Evolutionary conservation across 2,329 filamentous ascomycete species (phyloP), one percentile per base, ranked within the genome.

Genomic region (Beauveria scarabaeidicola): DNA sequence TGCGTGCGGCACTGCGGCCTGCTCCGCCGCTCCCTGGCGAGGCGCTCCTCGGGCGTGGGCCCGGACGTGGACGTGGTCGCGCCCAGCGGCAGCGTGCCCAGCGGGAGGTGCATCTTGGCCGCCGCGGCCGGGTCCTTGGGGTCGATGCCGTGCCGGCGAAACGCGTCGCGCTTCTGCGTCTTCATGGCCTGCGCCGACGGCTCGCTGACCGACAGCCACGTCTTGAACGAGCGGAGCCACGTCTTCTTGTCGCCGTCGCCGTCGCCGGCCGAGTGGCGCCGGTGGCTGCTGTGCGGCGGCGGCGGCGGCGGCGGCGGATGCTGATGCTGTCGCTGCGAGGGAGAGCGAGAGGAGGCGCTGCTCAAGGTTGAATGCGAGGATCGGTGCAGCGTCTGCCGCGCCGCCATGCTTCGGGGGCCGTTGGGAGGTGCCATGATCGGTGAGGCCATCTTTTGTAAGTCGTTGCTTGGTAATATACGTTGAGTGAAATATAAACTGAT

Each of bases 121-220:
- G 71, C 75, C 10, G 76, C 76, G 17, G 68, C 67, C 5, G 78
- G 76, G 51, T 80, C 77, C 25, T 74, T 71, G 50, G 68, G 68
- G 19, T 75, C 67, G 54, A 81, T 67, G 21, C 77, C 77, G n/a
- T 76, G 74, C 46, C 70, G 76, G 51, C 72, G 70, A 62, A 73
- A 80, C 1, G 73, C 69, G 15, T 73, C 71, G 56, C 70, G 74
- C 64, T 75, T 77, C 62, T 80, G 76, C 15, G 76, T 67, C 63
- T 75, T 78, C 63, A 80, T 70, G 1, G 78, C 80, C 48, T 78
- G 75, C 1, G 72, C 71, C 0, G 79, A 81, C 11, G 80, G 79
- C 62, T 82, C 80, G 52, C 75, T 78, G 23, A 74, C 72, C 1
- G 72, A 72, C 8, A 81, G 66, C 80, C 80, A 82, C 48, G 71